phyloP scores from a whole-genome alignment of 352 stramenopile genomes.

The Phytophthora europaea region DNA sequence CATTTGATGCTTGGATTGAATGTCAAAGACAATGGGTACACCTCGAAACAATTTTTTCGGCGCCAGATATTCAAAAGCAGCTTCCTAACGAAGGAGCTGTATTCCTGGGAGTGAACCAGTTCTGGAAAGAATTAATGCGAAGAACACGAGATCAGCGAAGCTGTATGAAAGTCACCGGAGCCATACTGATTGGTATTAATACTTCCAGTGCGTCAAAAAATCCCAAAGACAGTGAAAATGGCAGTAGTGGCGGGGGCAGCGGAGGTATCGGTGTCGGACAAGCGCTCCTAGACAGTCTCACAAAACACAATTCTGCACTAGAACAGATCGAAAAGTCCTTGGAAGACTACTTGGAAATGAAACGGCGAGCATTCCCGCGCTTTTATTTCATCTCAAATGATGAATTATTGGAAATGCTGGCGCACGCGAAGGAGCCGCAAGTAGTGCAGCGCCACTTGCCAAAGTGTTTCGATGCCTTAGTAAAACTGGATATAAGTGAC shows the following conservation, averaged over 20 bases:
- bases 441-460: conserved; percentile 83
- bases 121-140: conserved; percentile 86
- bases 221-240: conserved; percentile 18
- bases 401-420: conserved; percentile 86
- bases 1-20: conserved; percentile 82
- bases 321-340: conserved; percentile 85
- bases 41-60: conserved; percentile 85
- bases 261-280: conserved; percentile 39
- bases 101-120: conserved; percentile 76
- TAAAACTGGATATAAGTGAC: conserved; percentile 81
- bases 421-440: conserved; percentile 82
- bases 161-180: conserved; percentile 76
- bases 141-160: conserved; percentile 66
- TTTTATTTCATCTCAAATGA: conserved; percentile 94
- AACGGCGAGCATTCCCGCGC: conserved; percentile 83
- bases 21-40: conserved; percentile 87
- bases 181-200: conserved; percentile 45
- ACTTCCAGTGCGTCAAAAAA: conserved; percentile 22
- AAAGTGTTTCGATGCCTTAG: conserved; percentile 89
- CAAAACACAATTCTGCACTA: conserved; percentile 77
- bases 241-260: background rate
- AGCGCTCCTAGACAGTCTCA: conserved; percentile 65
- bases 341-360: conserved; percentile 87
- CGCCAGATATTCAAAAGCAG: conserved; percentile 87
- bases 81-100: conserved; percentile 71